These are phyloP conservation scores for Russula compacta DNA, from an alignment of 768 basidiomycete species.

Conservation along the genomic window DNA sequence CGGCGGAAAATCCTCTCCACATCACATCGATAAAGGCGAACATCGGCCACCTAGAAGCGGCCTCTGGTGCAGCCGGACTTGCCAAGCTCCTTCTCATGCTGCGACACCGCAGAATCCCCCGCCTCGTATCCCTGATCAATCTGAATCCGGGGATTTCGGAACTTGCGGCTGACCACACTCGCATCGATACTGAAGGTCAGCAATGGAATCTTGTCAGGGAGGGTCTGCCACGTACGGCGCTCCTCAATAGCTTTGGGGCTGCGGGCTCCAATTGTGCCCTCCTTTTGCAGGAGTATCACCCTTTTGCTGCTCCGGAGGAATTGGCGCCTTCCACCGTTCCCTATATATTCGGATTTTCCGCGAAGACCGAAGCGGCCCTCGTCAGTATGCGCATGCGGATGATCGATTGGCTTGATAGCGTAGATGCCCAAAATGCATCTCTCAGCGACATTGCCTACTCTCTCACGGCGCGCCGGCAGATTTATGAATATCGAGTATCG, in stretches of 20 bases:
- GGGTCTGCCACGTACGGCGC: conserved; percentile 37
- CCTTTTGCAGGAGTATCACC: conserved; percentile 43
- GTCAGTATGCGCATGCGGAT: conserved; percentile 40
- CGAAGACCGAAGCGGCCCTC: conserved; percentile 42
- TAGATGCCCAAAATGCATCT: conserved; percentile 21
- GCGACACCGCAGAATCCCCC: conserved; percentile 44
- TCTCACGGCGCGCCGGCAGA: conserved; percentile 53
- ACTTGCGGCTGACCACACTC: conserved; percentile 37
- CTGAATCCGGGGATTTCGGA: conserved; percentile 50
- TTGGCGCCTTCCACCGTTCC: conserved; percentile 5
- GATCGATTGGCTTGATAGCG: conserved; percentile 38
- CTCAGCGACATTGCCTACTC: conserved; percentile 57
- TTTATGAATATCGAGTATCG: conserved; percentile 45
- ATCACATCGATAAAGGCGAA: conserved; percentile 66
- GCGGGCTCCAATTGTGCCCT: conserved; percentile 61
- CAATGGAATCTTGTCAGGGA: conserved; percentile 36
- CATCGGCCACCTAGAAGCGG: conserved; percentile 68
- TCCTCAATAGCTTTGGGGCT: conserved; percentile 72
- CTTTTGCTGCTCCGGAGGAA: not conserved
- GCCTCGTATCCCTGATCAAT: conserved; percentile 45
- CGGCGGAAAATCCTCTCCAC: conserved; percentile 43
- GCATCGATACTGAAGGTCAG: conserved; percentile 35
- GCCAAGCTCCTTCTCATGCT: conserved; percentile 69
- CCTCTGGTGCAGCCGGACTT: conserved; percentile 63
- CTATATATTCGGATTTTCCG: conserved; percentile 53